A percentile compares a stretch with the other conserved stretches of the same genome.
Evolutionary conservation across 2,329 filamentous ascomycete species (phyloP).

Genomic region (Ophiostoma pallidulum): DNA sequence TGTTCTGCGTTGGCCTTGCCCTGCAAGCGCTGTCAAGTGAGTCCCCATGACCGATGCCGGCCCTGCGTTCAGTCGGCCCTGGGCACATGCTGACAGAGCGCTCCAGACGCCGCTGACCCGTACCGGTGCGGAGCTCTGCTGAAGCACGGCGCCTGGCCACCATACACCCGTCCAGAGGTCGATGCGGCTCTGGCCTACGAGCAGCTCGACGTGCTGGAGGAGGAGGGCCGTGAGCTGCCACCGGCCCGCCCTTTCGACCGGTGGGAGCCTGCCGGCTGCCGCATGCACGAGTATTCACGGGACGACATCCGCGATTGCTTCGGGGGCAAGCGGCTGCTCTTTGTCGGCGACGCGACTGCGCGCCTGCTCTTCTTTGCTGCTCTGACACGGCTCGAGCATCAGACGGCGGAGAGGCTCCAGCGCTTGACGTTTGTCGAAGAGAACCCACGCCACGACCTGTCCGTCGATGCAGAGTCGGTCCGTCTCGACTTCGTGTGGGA

Average conservation of each 20-base stretch:
- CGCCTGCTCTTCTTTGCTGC: slow-evolving; percentile 53
- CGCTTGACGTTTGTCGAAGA: slow-evolving; percentile 24
- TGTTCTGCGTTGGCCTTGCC: slow-evolving; percentile 4
- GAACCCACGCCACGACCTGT: slow-evolving; percentile 35
- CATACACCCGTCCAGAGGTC: slow-evolving; percentile 17
- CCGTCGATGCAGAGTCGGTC: slow-evolving; percentile 35
- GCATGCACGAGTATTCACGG: slow-evolving; percentile 44
- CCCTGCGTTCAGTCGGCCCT: too few species aligned
- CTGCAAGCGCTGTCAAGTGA: not conserved
- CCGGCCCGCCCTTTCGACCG: slow-evolving; percentile 27
- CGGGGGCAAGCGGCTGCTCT: slow-evolving; percentile 40
- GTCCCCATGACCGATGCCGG: not conserved
- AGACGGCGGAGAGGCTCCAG: slow-evolving; percentile 27
- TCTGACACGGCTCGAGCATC: slow-evolving; percentile 36
- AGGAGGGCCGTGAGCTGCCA: slow-evolving; percentile 17
- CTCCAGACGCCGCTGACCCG: slow-evolving; percentile 29
- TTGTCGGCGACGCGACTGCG: slow-evolving; percentile 51
- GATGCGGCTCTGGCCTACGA: slow-evolving; percentile 6
- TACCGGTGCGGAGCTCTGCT: slow-evolving; percentile 45
- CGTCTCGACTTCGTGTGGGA: slow-evolving; percentile 52
- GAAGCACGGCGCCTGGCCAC: slow-evolving; percentile 41
- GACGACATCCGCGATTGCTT: slow-evolving; percentile 46
- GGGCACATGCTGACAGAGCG: not conserved
- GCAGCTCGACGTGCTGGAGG: slow-evolving; percentile 4
- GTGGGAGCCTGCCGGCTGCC: slow-evolving; percentile 53